A percentile compares a stretch with the other conserved stretches of the same genome.
Evolutionary conservation across 1,284 basidiomycete species (phyloP).

Genomic region (Omphalotus olearius): DNA sequence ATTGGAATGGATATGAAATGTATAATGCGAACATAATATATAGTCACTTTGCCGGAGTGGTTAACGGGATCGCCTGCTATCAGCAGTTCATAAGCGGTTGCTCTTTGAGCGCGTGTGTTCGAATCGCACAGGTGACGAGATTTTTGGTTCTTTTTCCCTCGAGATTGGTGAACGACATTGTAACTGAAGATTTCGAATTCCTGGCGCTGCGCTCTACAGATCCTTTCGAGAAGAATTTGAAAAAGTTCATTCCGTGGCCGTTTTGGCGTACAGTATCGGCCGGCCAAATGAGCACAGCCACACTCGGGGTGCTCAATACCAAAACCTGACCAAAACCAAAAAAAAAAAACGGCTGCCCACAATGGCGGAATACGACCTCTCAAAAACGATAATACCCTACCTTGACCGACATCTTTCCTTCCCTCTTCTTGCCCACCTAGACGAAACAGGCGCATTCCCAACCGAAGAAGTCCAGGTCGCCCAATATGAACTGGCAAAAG

Average conservation of each 20-base stretch:
- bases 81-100: slow-evolving; percentile 8
- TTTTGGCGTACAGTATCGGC: too few relatives aligned
- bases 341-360: not conserved
- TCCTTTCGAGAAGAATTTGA: too few relatives aligned
- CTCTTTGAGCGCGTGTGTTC: slow-evolving; percentile 11
- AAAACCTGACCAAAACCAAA: too few relatives aligned
- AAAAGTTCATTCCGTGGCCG: too few relatives aligned
- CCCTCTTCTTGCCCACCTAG: slow-evolving; percentile 86
- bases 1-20: too few relatives aligned
- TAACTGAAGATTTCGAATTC: too few relatives aligned
- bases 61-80: slow-evolving; percentile 74
- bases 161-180: too few relatives aligned
- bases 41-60: slow-evolving; percentile 75
- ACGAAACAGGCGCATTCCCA: slow-evolving; percentile 69
- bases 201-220: too few relatives aligned
- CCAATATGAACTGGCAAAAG: slow-evolving; percentile 96
- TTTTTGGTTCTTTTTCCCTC: not conserved
- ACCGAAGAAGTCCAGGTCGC: slow-evolving; percentile 75
- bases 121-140: slow-evolving; percentile 12
- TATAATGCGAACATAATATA: too few relatives aligned
- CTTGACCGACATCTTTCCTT: slow-evolving; percentile 94
- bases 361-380: slow-evolving; percentile 86
- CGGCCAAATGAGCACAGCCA: too few relatives aligned
- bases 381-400: slow-evolving; percentile 89
- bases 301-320: too few relatives aligned